Percentiles rank a stretch among this genome's conserved stretches.
These are phyloP conservation scores for Wickerhamiella nectarea DNA, from an alignment of 805 yeast species.

Conservation along the genomic window DNA sequence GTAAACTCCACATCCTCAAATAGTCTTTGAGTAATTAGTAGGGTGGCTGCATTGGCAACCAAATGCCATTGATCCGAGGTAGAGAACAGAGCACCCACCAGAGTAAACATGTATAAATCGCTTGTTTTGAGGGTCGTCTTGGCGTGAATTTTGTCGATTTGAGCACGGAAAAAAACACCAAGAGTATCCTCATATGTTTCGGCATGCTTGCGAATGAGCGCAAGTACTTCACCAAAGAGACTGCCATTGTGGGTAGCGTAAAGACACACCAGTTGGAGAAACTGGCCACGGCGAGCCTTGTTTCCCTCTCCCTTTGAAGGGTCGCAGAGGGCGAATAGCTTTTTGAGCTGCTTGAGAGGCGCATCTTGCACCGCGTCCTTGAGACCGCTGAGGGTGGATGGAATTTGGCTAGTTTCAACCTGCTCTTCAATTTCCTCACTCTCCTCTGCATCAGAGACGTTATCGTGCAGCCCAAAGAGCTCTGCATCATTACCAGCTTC, in stretches of 20 bases:
- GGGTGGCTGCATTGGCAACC: slow-evolving; percentile 69
- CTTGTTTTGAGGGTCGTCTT: slow-evolving; percentile 24
- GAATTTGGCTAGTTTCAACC: slow-evolving; percentile 9
- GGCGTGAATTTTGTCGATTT: slow-evolving; percentile 40
- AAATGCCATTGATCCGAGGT: slow-evolving; percentile 93
- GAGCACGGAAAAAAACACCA: slow-evolving; percentile 47
- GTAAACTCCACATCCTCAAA: slow-evolving; percentile 35
- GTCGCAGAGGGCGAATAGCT: slow-evolving; percentile 47
- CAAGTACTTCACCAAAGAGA: not conserved
- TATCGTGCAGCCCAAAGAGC: slow-evolving; percentile 24
- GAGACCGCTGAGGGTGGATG: slow-evolving; percentile 8
- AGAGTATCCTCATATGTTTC: slow-evolving; percentile 51
- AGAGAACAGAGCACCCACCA: slow-evolving; percentile 70
- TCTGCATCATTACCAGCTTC: slow-evolving; percentile 30
- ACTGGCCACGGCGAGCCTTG: slow-evolving; percentile 52
- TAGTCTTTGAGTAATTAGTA: slow-evolving; percentile 59
- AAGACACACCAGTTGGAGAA: slow-evolving; percentile 49
- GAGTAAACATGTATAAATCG: slow-evolving; percentile 53
- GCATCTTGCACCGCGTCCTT: slow-evolving; percentile 10
- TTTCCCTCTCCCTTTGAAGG: slow-evolving; percentile 75
- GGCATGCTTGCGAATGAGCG: slow-evolving; percentile 36
- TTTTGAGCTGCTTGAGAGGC: slow-evolving; percentile 29
- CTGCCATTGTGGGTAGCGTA: slow-evolving; percentile 29
- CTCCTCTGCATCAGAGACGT: slow-evolving; percentile 15
- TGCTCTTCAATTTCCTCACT: slow-evolving; percentile 37